A percentile compares a stretch with the other conserved stretches of the same genome.
These are phyloP conservation scores for Mrakia frigida DNA, from an alignment of 768 basidiomycete genomes.

Conservation along the genomic window DNA sequence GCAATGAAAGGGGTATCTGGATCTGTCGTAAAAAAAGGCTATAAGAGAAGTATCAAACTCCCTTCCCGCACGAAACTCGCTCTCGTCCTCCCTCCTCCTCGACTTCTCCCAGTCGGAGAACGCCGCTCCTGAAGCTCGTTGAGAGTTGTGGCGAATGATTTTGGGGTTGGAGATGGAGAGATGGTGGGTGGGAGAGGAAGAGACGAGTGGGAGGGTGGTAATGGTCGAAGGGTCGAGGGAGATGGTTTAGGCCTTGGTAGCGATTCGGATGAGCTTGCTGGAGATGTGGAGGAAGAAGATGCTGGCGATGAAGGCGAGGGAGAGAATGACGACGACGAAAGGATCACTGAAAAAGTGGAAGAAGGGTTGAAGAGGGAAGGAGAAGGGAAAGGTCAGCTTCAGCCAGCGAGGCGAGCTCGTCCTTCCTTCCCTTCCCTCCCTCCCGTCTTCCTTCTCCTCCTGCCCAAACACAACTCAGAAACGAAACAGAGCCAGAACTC, in stretches of 20 bases:
- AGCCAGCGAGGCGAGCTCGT: background rate
- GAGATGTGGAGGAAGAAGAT: slow-evolving; percentile 87
- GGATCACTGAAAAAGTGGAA: slow-evolving; percentile 62
- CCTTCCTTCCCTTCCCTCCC: background rate
- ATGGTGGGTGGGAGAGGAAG: background rate
- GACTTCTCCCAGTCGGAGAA: background rate
- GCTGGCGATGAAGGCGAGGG: slow-evolving; percentile 92
- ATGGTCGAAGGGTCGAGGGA: background rate
- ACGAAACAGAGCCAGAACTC: slow-evolving; percentile 47
- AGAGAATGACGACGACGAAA: slow-evolving; percentile 91
- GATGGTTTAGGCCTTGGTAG: slow-evolving; percentile 19
- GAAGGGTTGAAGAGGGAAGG: background rate
- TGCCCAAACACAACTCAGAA: background rate
- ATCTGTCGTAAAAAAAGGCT: background rate
- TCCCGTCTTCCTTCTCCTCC: background rate
- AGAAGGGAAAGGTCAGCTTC: no score
- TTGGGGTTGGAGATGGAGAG: background rate
- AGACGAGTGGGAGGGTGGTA: background rate
- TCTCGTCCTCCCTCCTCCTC: background rate
- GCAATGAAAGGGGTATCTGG: slow-evolving; percentile 3
- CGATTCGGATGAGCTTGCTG: slow-evolving; percentile 19
- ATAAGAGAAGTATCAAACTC: background rate
- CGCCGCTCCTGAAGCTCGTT: no score
- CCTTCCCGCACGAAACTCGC: no score
- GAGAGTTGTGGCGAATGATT: no score